Percentiles rank a stretch among this genome's conserved stretches.
Evolutionary conservation across 768 basidiomycete species (phyloP).

Genomic region (Amanita pallidorosea): DNA sequence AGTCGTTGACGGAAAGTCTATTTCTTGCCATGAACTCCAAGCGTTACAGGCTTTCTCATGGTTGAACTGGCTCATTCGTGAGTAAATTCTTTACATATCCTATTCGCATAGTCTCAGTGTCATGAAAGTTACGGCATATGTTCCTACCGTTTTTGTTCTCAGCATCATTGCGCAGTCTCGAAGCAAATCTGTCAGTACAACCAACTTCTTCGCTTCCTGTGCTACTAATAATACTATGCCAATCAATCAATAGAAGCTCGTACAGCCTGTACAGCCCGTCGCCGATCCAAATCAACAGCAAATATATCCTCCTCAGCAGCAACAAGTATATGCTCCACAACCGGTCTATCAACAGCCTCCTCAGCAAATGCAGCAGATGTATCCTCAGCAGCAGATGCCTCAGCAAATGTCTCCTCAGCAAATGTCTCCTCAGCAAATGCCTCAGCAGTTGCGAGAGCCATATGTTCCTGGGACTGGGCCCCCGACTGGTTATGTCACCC

Average conservation of each 20-base stretch:
- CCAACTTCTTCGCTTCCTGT: slow-evolving; percentile 20
- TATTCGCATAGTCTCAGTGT: background rate
- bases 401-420: background rate
- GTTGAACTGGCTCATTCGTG: slow-evolving; percentile 32
- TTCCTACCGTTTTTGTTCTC: slow-evolving; percentile 17
- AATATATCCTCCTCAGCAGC: background rate
- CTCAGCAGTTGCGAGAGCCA: background rate
- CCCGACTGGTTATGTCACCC: background rate
- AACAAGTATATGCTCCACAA: too few relatives aligned
- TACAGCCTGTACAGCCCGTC: too few relatives aligned
- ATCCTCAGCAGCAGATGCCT: background rate
- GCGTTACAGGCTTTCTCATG: slow-evolving; percentile 34
- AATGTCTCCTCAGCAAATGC: slow-evolving; percentile 1
- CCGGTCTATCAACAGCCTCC: background rate
- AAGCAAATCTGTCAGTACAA: slow-evolving; percentile 23
- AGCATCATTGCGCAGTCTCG: slow-evolving; percentile 18
- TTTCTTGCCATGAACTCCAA: slow-evolving; percentile 25
- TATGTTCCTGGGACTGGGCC: background rate
- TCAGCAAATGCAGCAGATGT: background rate
- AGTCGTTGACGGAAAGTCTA: slow-evolving; percentile 2
- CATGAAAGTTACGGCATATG: slow-evolving; percentile 26
- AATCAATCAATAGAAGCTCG: background rate
- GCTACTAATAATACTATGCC: background rate
- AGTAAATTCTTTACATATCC: slow-evolving; percentile 11
- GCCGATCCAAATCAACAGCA: background rate